Evolutionary conservation across 768 basidiomycete species (phyloP).

Genomic region (Kwoniella bestiolae): DNA sequence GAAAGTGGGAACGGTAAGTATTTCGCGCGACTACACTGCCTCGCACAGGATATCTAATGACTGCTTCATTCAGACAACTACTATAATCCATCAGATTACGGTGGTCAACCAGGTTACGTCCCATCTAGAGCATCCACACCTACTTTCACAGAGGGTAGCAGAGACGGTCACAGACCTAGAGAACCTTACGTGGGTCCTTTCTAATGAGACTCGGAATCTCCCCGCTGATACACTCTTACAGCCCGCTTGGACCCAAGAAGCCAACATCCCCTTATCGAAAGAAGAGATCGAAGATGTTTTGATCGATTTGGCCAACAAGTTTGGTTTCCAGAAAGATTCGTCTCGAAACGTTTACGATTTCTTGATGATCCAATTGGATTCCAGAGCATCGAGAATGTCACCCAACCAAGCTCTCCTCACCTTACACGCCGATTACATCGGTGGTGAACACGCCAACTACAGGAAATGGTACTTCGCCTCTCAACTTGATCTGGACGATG

Average conservation of each 20-base stretch:
- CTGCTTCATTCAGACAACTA: slow-evolving; percentile 22
- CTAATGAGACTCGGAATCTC: neutral
- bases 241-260: slow-evolving; percentile 90
- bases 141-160: slow-evolving; percentile 69
- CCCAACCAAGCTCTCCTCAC: slow-evolving; percentile 93
- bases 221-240: slow-evolving; percentile 10
- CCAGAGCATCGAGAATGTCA: slow-evolving; percentile 94
- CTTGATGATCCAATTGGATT: slow-evolving; percentile 95
- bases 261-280: slow-evolving; percentile 94
- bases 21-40: slow-evolving; percentile 24
- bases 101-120: slow-evolving; percentile 56
- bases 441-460: slow-evolving; percentile 97
- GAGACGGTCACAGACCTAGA: slow-evolving; percentile 62
- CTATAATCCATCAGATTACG: slow-evolving; percentile 40
- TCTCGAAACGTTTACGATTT: slow-evolving; percentile 78
- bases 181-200: slow-evolving; percentile 70
- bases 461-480: slow-evolving; percentile 99
- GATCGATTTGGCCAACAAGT: slow-evolving; percentile 95
- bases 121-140: slow-evolving; percentile 75
- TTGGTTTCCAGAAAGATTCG: slow-evolving; percentile 91
- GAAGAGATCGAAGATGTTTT: slow-evolving; percentile 99
- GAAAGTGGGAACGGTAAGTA: slow-evolving; percentile 50
- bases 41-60: slow-evolving; percentile 12
- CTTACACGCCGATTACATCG: slow-evolving; percentile 97
- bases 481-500: slow-evolving; percentile 97